These are phyloP conservation scores for Solanum ossicruentum DNA, from an alignment of 257 asterid genomes.

Conservation along the genomic window DNA sequence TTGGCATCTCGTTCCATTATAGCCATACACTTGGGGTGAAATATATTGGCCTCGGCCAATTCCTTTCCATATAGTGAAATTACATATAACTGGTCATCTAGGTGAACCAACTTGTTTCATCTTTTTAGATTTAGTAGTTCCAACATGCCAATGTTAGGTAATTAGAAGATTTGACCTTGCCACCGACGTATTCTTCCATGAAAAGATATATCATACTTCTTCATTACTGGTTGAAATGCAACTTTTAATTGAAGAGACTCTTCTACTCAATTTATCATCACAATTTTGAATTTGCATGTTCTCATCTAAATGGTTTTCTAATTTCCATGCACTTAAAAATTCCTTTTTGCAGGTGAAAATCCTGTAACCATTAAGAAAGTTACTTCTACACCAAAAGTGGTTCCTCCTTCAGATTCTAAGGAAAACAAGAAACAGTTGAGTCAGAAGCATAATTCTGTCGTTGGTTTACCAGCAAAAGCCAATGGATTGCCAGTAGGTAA, in stretches of 20 bases:
- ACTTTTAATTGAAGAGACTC: neutral
- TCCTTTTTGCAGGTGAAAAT: slow-evolving; percentile 57
- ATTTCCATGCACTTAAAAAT: neutral
- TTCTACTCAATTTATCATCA: neutral
- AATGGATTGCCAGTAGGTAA: slow-evolving; percentile 25
- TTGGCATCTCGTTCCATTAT: neutral
- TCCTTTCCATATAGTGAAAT: neutral
- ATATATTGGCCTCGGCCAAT: neutral
- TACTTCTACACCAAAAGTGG: slow-evolving; percentile 37
- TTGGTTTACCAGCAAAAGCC: slow-evolving; percentile 32
- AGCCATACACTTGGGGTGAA: neutral
- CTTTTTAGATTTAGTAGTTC: neutral
- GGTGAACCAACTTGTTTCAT: neutral
- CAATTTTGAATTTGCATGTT: neutral
- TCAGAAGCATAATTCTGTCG: slow-evolving; percentile 50
- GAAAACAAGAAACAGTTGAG: slow-evolving; percentile 29
- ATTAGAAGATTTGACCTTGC: neutral
- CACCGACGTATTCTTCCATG: neutral
- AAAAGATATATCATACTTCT: neutral
- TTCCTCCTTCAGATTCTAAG: slow-evolving; percentile 34
- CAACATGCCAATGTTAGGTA: neutral
- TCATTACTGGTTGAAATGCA: neutral
- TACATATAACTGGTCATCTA: neutral
- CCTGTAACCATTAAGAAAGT: slow-evolving; percentile 31
- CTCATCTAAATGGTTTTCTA: neutral